A percentile compares a stretch with the other conserved stretches of the same genome.
phyloP scores from a whole-genome alignment of 2,329 filamentous ascomycete species.

The Botrytis porri region DNA sequence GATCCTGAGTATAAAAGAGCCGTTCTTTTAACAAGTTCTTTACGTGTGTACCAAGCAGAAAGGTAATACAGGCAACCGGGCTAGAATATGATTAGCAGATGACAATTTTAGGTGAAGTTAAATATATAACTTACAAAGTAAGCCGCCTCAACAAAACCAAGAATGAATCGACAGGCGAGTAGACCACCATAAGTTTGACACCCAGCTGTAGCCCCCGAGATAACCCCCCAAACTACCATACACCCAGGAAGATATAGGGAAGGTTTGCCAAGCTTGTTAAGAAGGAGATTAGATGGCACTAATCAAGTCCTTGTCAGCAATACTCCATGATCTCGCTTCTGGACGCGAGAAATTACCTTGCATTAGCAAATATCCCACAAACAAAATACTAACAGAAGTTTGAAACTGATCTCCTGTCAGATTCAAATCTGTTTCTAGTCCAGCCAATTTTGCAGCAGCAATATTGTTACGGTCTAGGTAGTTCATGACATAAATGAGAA shows the following conservation, averaged over 20 bases:
- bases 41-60: constrained; percentile 45
- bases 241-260: constrained; percentile 50
- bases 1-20: constrained; percentile 47
- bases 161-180: constrained; percentile 47
- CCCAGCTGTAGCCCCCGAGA: constrained; percentile 49
- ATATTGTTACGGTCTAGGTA: constrained; percentile 61
- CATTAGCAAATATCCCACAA: constrained; percentile 42
- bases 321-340: neutral
- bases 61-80: constrained; percentile 22
- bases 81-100: constrained; percentile 5
- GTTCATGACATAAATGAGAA: constrained; percentile 70
- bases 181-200: constrained; percentile 48
- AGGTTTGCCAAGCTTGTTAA: constrained; percentile 50
- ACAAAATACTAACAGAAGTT: constrained; percentile 43
- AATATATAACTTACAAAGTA: constrained; percentile 45
- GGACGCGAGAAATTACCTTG: constrained; percentile 30
- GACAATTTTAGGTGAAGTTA: neutral
- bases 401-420: constrained; percentile 44
- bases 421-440: constrained; percentile 45
- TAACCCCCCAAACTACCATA: constrained; percentile 50
- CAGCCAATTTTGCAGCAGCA: constrained; percentile 51
- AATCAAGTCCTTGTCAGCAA: neutral
- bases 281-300: constrained; percentile 48
- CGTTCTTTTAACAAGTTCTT: constrained; percentile 46
- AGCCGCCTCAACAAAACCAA: constrained; percentile 54